Percentiles rank a stretch among this genome's conserved stretches.
Conservation (phyloP, 1,139 yeast species). For the Pichiaceae sp. region DNA sequence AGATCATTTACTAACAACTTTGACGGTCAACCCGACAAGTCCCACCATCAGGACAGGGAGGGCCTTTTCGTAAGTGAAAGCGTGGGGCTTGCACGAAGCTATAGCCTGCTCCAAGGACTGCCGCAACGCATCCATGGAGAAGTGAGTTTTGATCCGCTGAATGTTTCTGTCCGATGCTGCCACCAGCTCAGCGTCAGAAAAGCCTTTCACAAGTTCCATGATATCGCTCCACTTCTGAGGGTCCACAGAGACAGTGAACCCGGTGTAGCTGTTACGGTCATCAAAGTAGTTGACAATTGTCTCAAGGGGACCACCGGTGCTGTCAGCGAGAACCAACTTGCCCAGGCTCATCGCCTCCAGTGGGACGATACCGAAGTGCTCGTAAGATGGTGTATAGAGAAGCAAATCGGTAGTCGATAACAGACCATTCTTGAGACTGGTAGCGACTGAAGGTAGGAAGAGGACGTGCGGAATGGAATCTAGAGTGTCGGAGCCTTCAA, state of each 20-base stretch:
- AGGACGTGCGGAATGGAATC: constrained; percentile 36
- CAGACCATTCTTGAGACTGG: constrained; percentile 57
- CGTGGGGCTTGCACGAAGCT: constrained; percentile 7
- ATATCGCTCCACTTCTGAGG: constrained; percentile 56
- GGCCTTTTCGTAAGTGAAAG: constrained; percentile 5
- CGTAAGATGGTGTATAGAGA: constrained; percentile 82
- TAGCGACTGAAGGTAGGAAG: constrained; percentile 74
- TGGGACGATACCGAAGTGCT: constrained; percentile 97
- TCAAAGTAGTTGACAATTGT: constrained; percentile 38
- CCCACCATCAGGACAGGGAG: background rate
- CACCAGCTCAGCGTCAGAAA: constrained; percentile 25
- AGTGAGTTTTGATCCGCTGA: constrained; percentile 14
- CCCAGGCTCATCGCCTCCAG: constrained; percentile 84
- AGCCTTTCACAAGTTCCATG: constrained; percentile 33
- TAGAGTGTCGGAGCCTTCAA: background rate
- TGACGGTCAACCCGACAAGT: constrained; percentile 3
- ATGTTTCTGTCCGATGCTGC: constrained; percentile 9
- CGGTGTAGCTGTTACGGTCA: constrained; percentile 48
- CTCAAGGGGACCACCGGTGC: constrained; percentile 91
- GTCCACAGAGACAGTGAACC: constrained; percentile 59
- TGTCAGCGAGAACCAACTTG: constrained; percentile 78
- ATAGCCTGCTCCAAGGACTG: constrained; percentile 10
- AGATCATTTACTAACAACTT: background rate
- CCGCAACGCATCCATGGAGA: constrained; percentile 20
- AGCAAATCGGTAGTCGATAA: constrained; percentile 51